phyloP scores from a whole-genome alignment of 2,329 filamentous ascomycete genomes.

The Pleoardoris graminearum region DNA sequence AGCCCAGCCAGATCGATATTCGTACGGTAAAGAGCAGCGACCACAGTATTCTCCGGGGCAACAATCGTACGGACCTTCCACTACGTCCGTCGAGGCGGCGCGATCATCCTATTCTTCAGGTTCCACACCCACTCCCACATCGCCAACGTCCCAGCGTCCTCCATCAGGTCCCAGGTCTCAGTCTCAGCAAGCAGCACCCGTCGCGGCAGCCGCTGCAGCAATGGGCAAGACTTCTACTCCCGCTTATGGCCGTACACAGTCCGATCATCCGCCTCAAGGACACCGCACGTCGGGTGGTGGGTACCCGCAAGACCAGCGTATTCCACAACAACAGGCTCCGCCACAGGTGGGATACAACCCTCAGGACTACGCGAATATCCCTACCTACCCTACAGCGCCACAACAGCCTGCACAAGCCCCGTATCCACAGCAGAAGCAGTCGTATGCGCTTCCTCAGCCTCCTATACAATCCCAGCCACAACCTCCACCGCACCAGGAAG shows the following conservation, averaged over 20 bases:
- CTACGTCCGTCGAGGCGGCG: conserved; percentile 53
- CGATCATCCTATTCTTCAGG: conserved; percentile 49
- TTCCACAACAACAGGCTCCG: conserved; percentile 50
- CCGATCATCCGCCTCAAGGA: conserved; percentile 46
- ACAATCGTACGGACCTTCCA: conserved; percentile 46
- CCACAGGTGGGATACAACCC: conserved; percentile 73
- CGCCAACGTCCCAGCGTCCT: conserved; percentile 54
- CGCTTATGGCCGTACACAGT: conserved; percentile 51
- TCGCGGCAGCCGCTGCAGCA: conserved; percentile 54
- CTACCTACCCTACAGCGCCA: conserved; percentile 39
- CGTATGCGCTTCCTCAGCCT: conserved; percentile 43
- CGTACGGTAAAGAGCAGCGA: conserved; percentile 53
- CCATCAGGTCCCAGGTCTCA: conserved; percentile 54
- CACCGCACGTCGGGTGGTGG: conserved; percentile 38
- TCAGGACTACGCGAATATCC: conserved; percentile 67
- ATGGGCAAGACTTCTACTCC: conserved; percentile 49
- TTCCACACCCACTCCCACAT: conserved; percentile 46
- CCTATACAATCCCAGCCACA: conserved; percentile 56
- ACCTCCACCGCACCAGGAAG: conserved; percentile 51
- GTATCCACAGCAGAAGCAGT: conserved; percentile 42
- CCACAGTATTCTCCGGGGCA: conserved; percentile 42
- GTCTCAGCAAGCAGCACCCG: conserved; percentile 48
- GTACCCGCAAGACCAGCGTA: conserved; percentile 47
- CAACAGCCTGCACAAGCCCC: conserved; percentile 37
- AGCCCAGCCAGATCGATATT: conserved; percentile 48